Base-by-base conservation (phyloP, 2,329 filamentous ascomycete genomes). In the Leptosphaerulina australis region DNA sequence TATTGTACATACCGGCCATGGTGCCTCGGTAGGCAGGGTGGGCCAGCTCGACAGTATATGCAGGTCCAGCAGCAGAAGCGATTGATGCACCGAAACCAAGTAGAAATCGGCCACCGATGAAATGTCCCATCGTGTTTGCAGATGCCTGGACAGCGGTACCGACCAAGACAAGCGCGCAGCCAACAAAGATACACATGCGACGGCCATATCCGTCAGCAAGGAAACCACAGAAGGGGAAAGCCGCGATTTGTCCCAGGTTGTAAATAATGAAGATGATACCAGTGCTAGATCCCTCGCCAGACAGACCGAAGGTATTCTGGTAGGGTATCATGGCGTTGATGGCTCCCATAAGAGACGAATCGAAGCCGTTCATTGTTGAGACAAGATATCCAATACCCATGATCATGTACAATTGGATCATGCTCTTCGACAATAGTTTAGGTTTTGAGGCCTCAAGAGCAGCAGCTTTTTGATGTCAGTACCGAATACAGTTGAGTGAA, bases 11-110 rank as follows among this genome's bases (percentile, higher is more conserved):
- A 18, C 82, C 84, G 3, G 82, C 83, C 70, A 85, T 78, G 15
- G 81, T 77, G 24, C 83, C 83, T 56, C 84, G 77, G 63, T 83
- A 84, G 3, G 79, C 79, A 0, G 84, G 84, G 58, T 86, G 84
- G 2, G 82, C 78, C 28, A 85, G 70, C 63, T 87, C 83, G 38
- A 83, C 79, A 8, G 79, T 79, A 56, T 83, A 84, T n/a, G 80
- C 77, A 3, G 83, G 82, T 1, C 78, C 81, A 2, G 81, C 81
- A 10, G 79, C 77, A n/a, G 78, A 77, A 2, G 80, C 80, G 44
- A 86, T 81, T 1, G 78, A 76, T 24, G 79, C 81, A 29, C 83
- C 83, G 33, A 74, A 73, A 2, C 72, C 72, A 29, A 75, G 67
- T 3, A 75, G n/a, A 53, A 74, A 75, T 14, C 72, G 60, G 11